phyloP scores from a whole-genome alignment of 768 basidiomycete species.

The Tylopilus sp. region DNA sequence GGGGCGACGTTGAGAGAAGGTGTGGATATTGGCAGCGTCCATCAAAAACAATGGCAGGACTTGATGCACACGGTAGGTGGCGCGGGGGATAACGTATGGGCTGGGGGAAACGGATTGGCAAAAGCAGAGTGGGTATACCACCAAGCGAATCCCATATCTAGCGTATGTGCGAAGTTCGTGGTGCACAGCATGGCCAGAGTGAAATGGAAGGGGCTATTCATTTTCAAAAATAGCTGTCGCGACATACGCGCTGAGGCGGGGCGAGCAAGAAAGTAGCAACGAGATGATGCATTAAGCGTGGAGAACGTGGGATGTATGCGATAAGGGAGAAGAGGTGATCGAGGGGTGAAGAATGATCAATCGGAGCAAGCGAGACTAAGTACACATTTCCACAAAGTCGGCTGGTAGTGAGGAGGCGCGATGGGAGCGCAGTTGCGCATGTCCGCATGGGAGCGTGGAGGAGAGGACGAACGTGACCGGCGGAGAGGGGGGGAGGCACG shows the following conservation, averaged over 20 bases:
- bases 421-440: slow-evolving; percentile 11
- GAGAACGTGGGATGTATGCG: not conserved
- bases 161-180: not conserved
- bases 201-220: slow-evolving; percentile 10
- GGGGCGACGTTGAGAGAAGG: not conserved
- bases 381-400: not conserved
- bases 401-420: not conserved
- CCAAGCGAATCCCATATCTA: slow-evolving; percentile 10
- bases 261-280: not conserved
- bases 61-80: not conserved
- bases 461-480: slow-evolving; percentile 6
- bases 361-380: not conserved
- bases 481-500: slow-evolving; percentile 4
- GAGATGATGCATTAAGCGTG: not conserved
- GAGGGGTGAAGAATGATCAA: not conserved
- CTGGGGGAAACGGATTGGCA: not conserved
- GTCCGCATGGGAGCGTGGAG: not conserved
- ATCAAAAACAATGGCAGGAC: slow-evolving; percentile 7
- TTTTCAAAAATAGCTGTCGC: slow-evolving; percentile 7
- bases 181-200: slow-evolving; percentile 8
- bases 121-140: not conserved
- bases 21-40: not conserved
- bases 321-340: not conserved
- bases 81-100: not conserved
- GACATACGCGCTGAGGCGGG: not conserved